Evolutionary conservation across 345 rosid species (phyloP).

Genomic region (Rhizophora mangle): DNA sequence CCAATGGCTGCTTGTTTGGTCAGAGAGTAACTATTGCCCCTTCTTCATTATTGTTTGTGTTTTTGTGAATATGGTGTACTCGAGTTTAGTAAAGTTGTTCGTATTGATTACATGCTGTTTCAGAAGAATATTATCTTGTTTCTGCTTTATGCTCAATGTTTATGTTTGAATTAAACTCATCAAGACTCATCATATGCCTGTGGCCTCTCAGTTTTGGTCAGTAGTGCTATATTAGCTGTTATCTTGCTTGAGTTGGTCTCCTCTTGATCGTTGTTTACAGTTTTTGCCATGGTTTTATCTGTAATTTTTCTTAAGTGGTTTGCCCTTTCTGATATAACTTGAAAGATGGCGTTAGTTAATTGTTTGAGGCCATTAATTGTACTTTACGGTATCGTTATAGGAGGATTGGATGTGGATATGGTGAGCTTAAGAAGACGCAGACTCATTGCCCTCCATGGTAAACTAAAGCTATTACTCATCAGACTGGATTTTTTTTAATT

Average conservation of each 20-base stretch:
- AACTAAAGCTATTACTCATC: background rate
- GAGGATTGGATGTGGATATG: slow-evolving; percentile 19
- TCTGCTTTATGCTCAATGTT: no score
- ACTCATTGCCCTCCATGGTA: slow-evolving; percentile 18
- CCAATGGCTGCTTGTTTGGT: background rate
- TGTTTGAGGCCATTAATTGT: slow-evolving; percentile 9
- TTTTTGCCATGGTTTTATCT: background rate
- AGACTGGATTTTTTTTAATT: background rate
- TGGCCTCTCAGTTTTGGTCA: no score
- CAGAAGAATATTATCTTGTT: no score
- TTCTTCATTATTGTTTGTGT: background rate
- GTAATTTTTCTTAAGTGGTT: background rate
- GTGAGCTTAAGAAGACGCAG: slow-evolving; percentile 29
- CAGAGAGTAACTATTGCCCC: no score
- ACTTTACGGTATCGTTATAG: slow-evolving; percentile 2
- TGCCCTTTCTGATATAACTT: background rate
- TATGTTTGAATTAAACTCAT: no score
- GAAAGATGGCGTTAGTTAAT: background rate
- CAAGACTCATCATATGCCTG: no score
- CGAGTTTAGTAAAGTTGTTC: no score
- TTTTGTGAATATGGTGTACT: no score
- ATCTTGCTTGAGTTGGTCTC: no score
- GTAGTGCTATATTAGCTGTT: no score
- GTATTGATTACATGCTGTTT: no score
- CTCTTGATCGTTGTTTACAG: no score